phyloP scores from a whole-genome alignment of 1,139 yeast species.

The Kodamaea suecica region DNA sequence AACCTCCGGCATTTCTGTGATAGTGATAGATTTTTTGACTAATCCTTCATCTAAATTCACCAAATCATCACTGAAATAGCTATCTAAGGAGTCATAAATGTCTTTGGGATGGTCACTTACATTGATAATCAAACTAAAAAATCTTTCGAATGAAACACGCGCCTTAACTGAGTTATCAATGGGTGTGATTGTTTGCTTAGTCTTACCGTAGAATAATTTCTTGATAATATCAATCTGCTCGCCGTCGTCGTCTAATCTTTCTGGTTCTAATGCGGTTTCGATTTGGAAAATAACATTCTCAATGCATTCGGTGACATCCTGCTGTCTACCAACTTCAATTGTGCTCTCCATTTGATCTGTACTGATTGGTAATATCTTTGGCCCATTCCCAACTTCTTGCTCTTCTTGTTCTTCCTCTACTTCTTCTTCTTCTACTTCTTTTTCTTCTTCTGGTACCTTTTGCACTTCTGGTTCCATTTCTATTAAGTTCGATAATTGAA shows the following conservation, averaged over 20 bases:
- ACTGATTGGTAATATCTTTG: conserved; percentile 40
- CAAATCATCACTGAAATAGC: conserved; percentile 74
- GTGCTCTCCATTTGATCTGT: conserved; percentile 68
- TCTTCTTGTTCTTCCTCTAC: not conserved
- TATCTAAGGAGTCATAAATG: conserved; percentile 86
- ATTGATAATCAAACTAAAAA: conserved; percentile 76
- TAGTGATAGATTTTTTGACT: conserved; percentile 69
- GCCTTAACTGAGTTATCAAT: conserved; percentile 42
- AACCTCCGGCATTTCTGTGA: conserved; percentile 71
- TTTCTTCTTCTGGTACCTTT: not conserved
- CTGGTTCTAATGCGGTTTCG: conserved; percentile 84
- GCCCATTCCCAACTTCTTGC: not conserved
- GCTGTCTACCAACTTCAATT: conserved; percentile 84
- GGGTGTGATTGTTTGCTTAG: conserved; percentile 45
- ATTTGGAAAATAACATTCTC: conserved; percentile 91
- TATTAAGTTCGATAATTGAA: conserved; percentile 8
- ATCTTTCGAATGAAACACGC: conserved; percentile 72
- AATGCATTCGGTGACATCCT: conserved; percentile 95
- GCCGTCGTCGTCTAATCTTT: conserved; percentile 60
- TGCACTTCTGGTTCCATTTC: conserved; percentile 4
- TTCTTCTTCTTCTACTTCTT: conserved; percentile 1
- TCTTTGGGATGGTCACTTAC: conserved; percentile 86
- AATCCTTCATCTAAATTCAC: conserved; percentile 69
- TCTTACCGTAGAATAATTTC: conserved; percentile 71
- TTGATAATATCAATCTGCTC: conserved; percentile 83